Evolutionary conservation across 2,329 filamentous ascomycete species (phyloP), one percentile per base, ranked within the genome.

Genomic region (Penicillium concentricum): DNA sequence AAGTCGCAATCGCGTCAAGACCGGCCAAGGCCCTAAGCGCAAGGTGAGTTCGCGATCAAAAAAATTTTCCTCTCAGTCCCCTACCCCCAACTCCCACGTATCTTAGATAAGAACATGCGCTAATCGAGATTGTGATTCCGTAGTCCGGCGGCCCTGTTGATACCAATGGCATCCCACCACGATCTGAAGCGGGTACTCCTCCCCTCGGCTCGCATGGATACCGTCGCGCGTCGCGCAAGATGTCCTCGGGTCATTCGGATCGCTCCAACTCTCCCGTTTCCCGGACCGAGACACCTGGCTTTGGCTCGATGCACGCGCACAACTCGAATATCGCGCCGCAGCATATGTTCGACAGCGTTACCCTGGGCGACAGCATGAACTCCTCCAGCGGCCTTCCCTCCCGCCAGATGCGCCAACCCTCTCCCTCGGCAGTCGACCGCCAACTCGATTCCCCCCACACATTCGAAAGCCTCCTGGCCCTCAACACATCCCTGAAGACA

Each of bases 1-100:
- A 82, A 97, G 92, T 80, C 91, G 94, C 70, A 99, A 99, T 78
- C 87, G 94, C 63, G 93, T 97, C 67, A 97, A 97, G 82, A 94
- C 92, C 9, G 90, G 81, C 3, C 84, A 92, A 68, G 84, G 90
- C 61, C 86, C 87, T 45, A 89, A 91, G 69, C 92, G 92, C 77
- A 96, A 95, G 87, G 91, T 91, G 79, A 70, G 77, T 71, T 47
- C 54, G 41, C 54, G 37, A 49, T 54, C 59, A 66, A 43, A 51
- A 66, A 63, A 64, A 60, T 68, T 69, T 70, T 59, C 57, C 52
- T 37, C 20, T 48, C 35, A 5, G 37, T 54, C 41, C 34, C 51
- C 42, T 51, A 7, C 28, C 26, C 13, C 39, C 56, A 44, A 35
- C 35, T 46, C 47, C 37, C 39, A 41, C 37, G 54, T 64, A 52